Evolutionary conservation across 352 stramenopile genomes (phyloP), one percentile per base, ranked within the genome.

Genomic region (Globisporangium uncinulatum): DNA sequence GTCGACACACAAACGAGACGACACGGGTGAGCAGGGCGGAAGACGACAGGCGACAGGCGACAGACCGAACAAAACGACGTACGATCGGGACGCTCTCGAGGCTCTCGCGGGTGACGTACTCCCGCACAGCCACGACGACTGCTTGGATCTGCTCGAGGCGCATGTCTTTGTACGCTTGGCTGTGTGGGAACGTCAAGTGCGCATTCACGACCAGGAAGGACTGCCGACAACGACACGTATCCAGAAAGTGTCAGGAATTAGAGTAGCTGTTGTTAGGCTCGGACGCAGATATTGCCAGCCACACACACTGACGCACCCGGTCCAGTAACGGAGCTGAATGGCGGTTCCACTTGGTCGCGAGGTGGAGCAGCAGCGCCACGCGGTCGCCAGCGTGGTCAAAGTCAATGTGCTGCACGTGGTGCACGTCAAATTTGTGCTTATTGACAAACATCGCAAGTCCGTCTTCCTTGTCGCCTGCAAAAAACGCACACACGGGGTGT

Each of bases 161-260:
- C 61, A 89, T 81, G 57, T 85, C 76, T 43, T 83, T 79, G 62
- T 92, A 92, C 66, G 88, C 77, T 44, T 89, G 69, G 32, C 67
- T 83, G 63, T 94, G 84, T 14, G 84, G 84, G 63, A 94, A 94
- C 17, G 84, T 94, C 66, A 94, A 62, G 59, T 94, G 84, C 51
- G 84, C 86, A 58, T 94, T 94, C 45, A 94, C 71, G 44, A 94
- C 60, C 19, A 94, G 63, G 49, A 94, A 89, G 34, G 81, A 92
- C 70, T 83, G 59, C 4, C 54, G 15, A 36, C 54, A 14, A 11
- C 8, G 9, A n/a, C n/a, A n/a, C n/a, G n/a, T n/a, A n/a, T n/a
- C n/a, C n/a, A n/a, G n/a, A 9, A 29, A 10, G n/a, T 17, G 11
- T 29, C 24, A 29, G 24, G 24, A 29, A 29, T 29, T 29, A n/a